Base-by-base conservation (phyloP, 2,329 filamentous ascomycete species). In the Pseudopithomyces maydicus region DNA sequence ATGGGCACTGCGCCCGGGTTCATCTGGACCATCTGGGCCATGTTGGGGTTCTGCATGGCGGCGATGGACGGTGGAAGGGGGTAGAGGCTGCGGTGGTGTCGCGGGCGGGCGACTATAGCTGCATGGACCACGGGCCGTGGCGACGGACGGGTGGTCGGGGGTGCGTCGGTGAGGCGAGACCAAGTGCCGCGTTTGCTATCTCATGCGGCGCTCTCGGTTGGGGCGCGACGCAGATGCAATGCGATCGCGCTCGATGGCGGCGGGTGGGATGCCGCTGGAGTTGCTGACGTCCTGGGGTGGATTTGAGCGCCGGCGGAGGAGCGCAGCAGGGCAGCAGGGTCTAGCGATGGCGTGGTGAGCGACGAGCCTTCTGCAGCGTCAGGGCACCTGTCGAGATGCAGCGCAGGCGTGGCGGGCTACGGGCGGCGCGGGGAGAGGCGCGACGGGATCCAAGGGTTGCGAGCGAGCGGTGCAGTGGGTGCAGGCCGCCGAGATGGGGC, bases 1-100 rank as follows among this genome's bases (percentile, higher is more conserved):
- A 89, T 86, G 52, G 87, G 85, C 45, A 85, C 88, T 71, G 81
- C 81, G 74, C 67, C 68, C 38, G 84, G 81, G 72, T 83, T 85
- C 85, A 91, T 90, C 72, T 77, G 79, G 71, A 83, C 84, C 87
- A 92, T 90, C 71, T 85, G 82, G 68, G 83, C 79, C 85, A 88
- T 75, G 77, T 81, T 81, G 85, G 65, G 71, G 70, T 69, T 76
- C 72, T 75, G 73, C 73, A 75, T 75, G 58, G 69, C 66, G 64
- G 52, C 58, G 56, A 54, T 57, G 46, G 35, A 26, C 29, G 41
- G 33, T 42, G 50, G 29, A 61, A 45, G 54, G 55, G 61, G 50
- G 61, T 56, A 63, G 57, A 59, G 58, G 58, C 66, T 62, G 66
- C 57, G 59, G 68, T 68, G 70, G 68, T 63, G 55, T 52, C 36